Conservation (phyloP, 371 early-diverging fungal genomes). For the Coemansia sp. region DNA sequence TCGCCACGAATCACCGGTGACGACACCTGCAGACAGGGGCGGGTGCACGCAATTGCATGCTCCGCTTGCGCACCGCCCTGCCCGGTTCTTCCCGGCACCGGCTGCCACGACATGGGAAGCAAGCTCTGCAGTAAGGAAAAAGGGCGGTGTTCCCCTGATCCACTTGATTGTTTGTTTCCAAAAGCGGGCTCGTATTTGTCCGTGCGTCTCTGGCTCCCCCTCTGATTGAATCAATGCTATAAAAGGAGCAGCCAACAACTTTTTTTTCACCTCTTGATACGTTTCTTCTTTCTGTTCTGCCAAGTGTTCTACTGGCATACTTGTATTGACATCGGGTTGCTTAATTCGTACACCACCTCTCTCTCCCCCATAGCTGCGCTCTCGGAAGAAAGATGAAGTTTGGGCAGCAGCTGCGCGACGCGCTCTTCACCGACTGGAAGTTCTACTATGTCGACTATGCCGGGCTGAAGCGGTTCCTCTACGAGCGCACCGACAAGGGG, state of each 20-base stretch:
- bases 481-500: conserved; percentile 56
- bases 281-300: conserved; percentile 11
- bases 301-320: not conserved
- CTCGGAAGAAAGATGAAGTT: conserved; percentile 79
- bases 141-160: not conserved
- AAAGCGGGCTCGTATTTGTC: not conserved
- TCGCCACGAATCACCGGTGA: too few species aligned
- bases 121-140: not conserved
- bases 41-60: not conserved
- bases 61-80: not conserved
- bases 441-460: conserved; percentile 92
- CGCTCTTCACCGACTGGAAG: conserved; percentile 85
- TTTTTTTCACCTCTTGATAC: not conserved
- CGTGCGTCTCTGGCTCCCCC: not conserved
- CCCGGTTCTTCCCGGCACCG: not conserved
- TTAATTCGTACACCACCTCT: not conserved
- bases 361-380: too few species aligned
- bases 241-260: not conserved
- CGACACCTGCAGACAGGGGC: too few species aligned
- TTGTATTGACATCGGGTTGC: not conserved
- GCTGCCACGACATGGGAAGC: not conserved
- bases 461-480: conserved; percentile 79
- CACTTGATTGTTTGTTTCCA: conserved; percentile 5
- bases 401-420: conserved; percentile 80
- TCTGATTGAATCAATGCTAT: not conserved